phyloP scores from a whole-genome alignment of 805 yeast species.

The Wickerhamomyces rabaulensis region DNA sequence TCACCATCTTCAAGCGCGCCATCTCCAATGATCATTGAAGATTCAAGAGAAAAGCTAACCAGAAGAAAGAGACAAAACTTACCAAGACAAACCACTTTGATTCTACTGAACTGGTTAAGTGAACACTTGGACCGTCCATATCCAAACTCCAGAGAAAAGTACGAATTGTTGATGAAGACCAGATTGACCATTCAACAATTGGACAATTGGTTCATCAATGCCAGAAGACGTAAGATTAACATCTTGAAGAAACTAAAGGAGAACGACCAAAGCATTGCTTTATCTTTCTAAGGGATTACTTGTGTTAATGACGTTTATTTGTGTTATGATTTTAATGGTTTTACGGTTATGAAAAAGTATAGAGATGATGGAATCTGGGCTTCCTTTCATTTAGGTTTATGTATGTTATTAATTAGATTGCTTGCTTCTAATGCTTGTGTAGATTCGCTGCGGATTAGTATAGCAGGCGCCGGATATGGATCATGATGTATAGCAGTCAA shows the following conservation, averaged over 20 bases:
- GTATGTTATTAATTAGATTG: neutral
- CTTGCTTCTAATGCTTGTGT: neutral
- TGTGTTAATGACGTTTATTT: neutral
- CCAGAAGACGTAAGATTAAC: slow-evolving; percentile 65
- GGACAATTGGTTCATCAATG: slow-evolving; percentile 85
- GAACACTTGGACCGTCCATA: slow-evolving; percentile 76
- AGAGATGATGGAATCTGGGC: neutral
- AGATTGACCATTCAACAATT: slow-evolving; percentile 78
- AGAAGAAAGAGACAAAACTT: slow-evolving; percentile 59
- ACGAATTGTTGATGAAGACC: slow-evolving; percentile 60
- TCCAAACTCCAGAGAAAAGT: slow-evolving; percentile 76
- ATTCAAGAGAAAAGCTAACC: slow-evolving; percentile 4
- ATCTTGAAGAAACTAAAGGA: slow-evolving; percentile 22
- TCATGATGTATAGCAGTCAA: too few species aligned
- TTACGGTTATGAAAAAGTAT: neutral
- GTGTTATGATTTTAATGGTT: neutral
- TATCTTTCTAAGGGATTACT: slow-evolving; percentile 16
- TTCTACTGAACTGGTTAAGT: slow-evolving; percentile 66
- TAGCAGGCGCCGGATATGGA: too few species aligned
- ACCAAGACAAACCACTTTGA: slow-evolving; percentile 72
- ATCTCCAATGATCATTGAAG: slow-evolving; percentile 8
- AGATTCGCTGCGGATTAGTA: neutral
- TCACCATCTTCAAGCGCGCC: slow-evolving; percentile 2
- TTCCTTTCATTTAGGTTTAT: neutral
- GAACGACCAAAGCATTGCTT: slow-evolving; percentile 22